Percentiles rank a stretch among this genome's conserved stretches.
Evolutionary conservation across 805 yeast species (phyloP).

Genomic region (Zygosaccharomyces gambellarensis): DNA sequence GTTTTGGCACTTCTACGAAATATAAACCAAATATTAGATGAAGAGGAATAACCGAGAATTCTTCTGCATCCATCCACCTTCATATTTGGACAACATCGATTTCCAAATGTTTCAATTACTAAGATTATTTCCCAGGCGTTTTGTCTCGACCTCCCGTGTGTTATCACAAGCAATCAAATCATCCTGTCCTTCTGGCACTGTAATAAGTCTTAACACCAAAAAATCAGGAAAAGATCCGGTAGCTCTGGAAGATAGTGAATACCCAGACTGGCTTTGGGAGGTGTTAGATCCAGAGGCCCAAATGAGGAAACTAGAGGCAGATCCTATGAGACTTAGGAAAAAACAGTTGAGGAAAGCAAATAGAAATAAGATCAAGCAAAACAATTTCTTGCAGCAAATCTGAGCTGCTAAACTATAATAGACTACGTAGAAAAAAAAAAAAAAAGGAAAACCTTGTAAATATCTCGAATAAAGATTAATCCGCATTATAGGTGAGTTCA

Average conservation of each 20-base stretch:
- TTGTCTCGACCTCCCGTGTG: conserved; percentile 1
- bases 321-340: conserved; percentile 63
- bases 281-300: conserved; percentile 65
- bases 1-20: not conserved
- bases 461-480: not conserved
- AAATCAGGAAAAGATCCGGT: conserved; percentile 83
- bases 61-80: not conserved
- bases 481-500: not conserved
- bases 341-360: conserved; percentile 65
- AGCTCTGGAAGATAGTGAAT: conserved; percentile 81
- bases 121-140: conserved; percentile 8
- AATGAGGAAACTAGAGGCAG: conserved; percentile 49
- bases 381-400: conserved; percentile 52
- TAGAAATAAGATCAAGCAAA: conserved; percentile 64
- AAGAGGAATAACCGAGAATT: not conserved
- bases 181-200: conserved; percentile 67
- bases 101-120: not conserved
- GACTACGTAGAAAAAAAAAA: conserved; percentile 13
- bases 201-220: conserved; percentile 63
- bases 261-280: conserved; percentile 94
- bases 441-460: conserved; percentile 12
- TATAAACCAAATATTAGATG: not conserved
- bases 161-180: conserved; percentile 30
- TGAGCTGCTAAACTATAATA: conserved; percentile 1
- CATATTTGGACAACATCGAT: not conserved